Evolutionary conservation across 177 flowering plant genomes (phyloP).

Genomic region (Tripterygium wilfordii): DNA sequence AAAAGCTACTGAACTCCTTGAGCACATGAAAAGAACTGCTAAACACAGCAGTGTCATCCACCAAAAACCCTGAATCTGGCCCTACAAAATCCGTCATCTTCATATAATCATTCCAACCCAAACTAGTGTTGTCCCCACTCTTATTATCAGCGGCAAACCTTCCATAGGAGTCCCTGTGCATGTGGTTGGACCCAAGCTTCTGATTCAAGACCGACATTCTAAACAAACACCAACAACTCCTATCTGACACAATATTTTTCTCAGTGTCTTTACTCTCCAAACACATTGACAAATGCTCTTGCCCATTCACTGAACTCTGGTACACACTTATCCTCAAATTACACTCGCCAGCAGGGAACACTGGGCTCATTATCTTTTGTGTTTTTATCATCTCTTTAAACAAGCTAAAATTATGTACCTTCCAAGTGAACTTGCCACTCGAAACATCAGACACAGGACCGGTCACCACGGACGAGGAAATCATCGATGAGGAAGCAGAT

Average conservation of each 20-base stretch:
- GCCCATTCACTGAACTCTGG: slow-evolving; percentile 82
- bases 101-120: slow-evolving; percentile 99
- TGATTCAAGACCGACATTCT: slow-evolving; percentile 94
- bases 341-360: slow-evolving; percentile 92
- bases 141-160: slow-evolving; percentile 91
- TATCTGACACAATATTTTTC: slow-evolving; percentile 53
- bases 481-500: slow-evolving; percentile 17
- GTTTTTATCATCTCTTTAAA: slow-evolving; percentile 96
- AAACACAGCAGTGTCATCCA: slow-evolving; percentile 88
- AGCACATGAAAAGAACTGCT: slow-evolving; percentile 90
- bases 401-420: slow-evolving; percentile 85
- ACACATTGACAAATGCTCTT: slow-evolving; percentile 88
- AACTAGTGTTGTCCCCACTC: slow-evolving; percentile 90
- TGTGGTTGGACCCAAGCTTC: slow-evolving; percentile 74
- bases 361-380: slow-evolving; percentile 97
- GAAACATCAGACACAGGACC: slow-evolving; percentile 59
- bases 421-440: slow-evolving; percentile 96
- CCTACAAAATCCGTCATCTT: slow-evolving; percentile 86
- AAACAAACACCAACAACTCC: slow-evolving; percentile 98
- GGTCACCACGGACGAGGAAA: slow-evolving; percentile 21
- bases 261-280: slow-evolving; percentile 97
- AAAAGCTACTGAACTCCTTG: slow-evolving; percentile 75
- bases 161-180: slow-evolving; percentile 93
- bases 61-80: slow-evolving; percentile 63
- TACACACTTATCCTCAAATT: slow-evolving; percentile 91